Percentiles rank a stretch among this genome's conserved stretches.
These are phyloP conservation scores for Paxillus involutus DNA, from an alignment of 768 basidiomycete genomes.

Conservation along the genomic window DNA sequence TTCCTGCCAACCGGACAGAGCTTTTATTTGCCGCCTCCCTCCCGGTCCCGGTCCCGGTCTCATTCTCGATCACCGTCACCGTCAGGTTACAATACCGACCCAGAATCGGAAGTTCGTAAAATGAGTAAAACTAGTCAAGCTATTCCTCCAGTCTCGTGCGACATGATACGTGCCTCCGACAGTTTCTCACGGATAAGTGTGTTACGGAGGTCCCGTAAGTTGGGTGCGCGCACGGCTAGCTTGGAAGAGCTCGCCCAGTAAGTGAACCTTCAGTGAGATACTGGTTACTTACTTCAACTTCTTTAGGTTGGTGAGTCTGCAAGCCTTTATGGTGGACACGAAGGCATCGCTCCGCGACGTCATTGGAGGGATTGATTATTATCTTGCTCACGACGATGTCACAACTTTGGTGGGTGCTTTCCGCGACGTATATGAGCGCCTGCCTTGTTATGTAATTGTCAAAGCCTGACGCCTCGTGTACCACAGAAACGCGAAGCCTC, in stretches of 20 bases:
- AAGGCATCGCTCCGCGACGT: conserved; percentile 49
- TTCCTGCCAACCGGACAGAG: conserved; percentile 59
- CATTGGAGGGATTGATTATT: conserved; percentile 45
- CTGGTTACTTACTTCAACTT: background rate
- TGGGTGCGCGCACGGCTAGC: conserved; percentile 46
- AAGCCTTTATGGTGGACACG: conserved; percentile 52
- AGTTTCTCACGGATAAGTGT: conserved; percentile 17
- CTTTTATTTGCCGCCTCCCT: conserved; percentile 54
- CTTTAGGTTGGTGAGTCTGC: conserved; percentile 51
- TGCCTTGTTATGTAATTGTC: conserved; percentile 24
- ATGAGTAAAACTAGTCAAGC: conserved; percentile 32
- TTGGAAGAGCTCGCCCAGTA: conserved; percentile 77
- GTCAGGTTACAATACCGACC: conserved; percentile 71
- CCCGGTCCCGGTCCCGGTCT: conserved; percentile 24
- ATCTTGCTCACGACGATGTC: conserved; percentile 42
- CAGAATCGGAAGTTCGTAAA: conserved; percentile 54
- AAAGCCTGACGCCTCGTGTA: conserved; percentile 20
- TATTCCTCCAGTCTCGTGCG: conserved; percentile 4
- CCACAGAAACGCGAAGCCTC: conserved; percentile 65
- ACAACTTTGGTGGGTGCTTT: conserved; percentile 42
- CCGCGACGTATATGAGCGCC: conserved; percentile 7
- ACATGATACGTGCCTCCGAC: background rate
- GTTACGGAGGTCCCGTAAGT: conserved; percentile 24
- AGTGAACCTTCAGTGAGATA: conserved; percentile 22
- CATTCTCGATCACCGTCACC: conserved; percentile 53